phyloP scores from a whole-genome alignment of 1,139 yeast genomes.

The Magnusiomyces magnusii region DNA sequence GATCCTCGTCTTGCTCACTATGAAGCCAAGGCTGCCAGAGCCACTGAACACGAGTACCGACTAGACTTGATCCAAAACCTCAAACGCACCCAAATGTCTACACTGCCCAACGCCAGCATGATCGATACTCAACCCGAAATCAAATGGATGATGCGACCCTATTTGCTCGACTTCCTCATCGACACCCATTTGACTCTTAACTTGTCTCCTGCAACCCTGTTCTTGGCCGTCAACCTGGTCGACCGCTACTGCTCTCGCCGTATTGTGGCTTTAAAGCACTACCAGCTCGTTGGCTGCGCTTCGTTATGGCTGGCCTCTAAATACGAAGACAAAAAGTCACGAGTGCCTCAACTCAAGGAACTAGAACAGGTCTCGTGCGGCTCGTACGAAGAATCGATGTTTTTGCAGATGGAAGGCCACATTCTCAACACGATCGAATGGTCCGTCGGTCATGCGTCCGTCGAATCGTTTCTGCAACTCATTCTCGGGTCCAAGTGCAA shows the following conservation, averaged over 20 bases:
- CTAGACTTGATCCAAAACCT: constrained; percentile 34
- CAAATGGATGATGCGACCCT: constrained; percentile 92
- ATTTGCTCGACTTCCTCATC: constrained; percentile 69
- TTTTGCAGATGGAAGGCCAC: constrained; percentile 94
- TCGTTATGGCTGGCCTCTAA: constrained; percentile 95
- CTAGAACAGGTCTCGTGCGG: constrained; percentile 71
- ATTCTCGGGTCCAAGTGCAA: constrained; percentile 23
- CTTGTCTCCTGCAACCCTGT: constrained; percentile 76
- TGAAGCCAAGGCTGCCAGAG: constrained; percentile 10
- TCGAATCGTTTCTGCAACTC: constrained; percentile 33
- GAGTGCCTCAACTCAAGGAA: constrained; percentile 78
- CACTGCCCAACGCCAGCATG: constrained; percentile 44
- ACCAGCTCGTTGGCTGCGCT: constrained; percentile 88
- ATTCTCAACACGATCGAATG: constrained; percentile 79
- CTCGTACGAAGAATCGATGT: constrained; percentile 86
- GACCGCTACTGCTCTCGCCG: constrained; percentile 92
- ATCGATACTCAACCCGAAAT: constrained; percentile 90
- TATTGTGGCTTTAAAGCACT: constrained; percentile 85
- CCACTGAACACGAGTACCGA: constrained; percentile 30
- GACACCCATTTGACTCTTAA: constrained; percentile 76
- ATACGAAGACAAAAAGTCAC: constrained; percentile 82
- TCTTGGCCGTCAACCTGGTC: constrained; percentile 69
- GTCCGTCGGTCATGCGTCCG: constrained; percentile 59
- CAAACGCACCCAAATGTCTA: constrained; percentile 28
- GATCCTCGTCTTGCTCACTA: constrained; percentile 12